Conservation (phyloP, 495 filamentous ascomycete species). For the Lasiosphaeria hispida region DNA sequence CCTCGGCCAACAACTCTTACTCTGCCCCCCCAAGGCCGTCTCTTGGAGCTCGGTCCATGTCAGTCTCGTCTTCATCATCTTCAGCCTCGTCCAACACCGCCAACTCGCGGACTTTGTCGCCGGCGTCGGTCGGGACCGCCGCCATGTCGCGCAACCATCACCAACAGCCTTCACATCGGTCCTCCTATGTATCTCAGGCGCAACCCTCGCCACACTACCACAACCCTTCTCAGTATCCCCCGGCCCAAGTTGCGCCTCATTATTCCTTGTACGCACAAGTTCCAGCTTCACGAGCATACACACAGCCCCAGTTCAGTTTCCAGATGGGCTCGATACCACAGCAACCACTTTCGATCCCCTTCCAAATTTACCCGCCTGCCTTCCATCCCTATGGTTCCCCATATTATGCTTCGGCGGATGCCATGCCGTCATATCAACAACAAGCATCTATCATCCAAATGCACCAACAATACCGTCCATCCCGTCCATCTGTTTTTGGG, state of each 20-base stretch:
- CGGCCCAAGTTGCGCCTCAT: conserved; percentile 12
- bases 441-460: background rate
- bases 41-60: conserved; percentile 20
- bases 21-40: background rate
- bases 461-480: background rate
- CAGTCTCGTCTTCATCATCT: conserved; percentile 26
- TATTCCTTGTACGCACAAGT: conserved; percentile 16
- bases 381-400: conserved; percentile 13
- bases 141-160: conserved; percentile 1
- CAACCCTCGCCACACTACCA: conserved; percentile 10
- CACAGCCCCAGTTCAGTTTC: conserved; percentile 17
- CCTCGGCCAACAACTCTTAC: conserved; percentile 9
- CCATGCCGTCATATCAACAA: conserved; percentile 8
- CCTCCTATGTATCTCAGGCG: background rate
- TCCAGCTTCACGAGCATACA: conserved; percentile 9
- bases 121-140: conserved; percentile 10
- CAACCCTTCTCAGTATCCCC: conserved; percentile 23
- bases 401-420: conserved; percentile 6
- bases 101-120: conserved; percentile 25
- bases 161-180: conserved; percentile 5
- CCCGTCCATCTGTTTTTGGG: background rate
- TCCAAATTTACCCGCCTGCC: conserved; percentile 12
- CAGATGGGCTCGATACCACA: conserved; percentile 5
- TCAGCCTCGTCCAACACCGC: conserved; percentile 16
- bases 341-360: conserved; percentile 17